These are phyloP conservation scores for Poteriospumella lacustris DNA, from an alignment of 108 stramenopile species.

Conservation along the genomic window DNA sequence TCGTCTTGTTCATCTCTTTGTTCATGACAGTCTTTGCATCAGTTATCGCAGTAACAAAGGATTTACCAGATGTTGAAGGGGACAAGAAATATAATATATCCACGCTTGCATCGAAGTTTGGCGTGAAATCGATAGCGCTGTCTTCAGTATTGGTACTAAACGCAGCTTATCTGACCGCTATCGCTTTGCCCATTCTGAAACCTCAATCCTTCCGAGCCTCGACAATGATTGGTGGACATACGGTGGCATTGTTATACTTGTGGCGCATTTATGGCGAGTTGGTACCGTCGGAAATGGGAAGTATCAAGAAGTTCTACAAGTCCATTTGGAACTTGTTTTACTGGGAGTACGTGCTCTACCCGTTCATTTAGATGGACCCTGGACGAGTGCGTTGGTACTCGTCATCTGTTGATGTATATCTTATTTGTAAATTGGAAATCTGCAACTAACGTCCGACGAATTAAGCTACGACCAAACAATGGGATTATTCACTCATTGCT, in stretches of 20 bases:
- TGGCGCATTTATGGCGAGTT: slow-evolving; percentile 57
- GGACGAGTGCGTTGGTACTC: too few species aligned
- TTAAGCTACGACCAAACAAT: too few species aligned
- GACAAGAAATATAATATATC: slow-evolving; percentile 76
- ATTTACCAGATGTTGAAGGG: slow-evolving; percentile 88
- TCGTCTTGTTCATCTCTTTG: slow-evolving; percentile 78
- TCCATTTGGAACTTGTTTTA: slow-evolving; percentile 95
- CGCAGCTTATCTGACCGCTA: neutral
- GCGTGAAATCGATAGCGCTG: slow-evolving; percentile 71
- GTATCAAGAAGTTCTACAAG: slow-evolving; percentile 84
- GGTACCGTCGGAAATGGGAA: slow-evolving; percentile 67
- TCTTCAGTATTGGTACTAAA: slow-evolving; percentile 67
- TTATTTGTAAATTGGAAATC: too few species aligned
- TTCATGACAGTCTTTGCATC: slow-evolving; percentile 91
- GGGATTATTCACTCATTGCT: too few species aligned
- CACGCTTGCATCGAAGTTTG: slow-evolving; percentile 79
- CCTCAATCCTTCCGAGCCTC: slow-evolving; percentile 13
- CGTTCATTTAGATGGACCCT: slow-evolving; percentile 75
- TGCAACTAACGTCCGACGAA: too few species aligned
- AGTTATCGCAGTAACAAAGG: slow-evolving; percentile 88
- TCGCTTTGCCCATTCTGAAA: neutral
- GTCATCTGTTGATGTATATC: too few species aligned
- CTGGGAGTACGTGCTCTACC: slow-evolving; percentile 83
- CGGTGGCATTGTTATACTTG: slow-evolving; percentile 60
- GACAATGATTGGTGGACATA: slow-evolving; percentile 86